Base-by-base conservation (phyloP, 1,284 basidiomycete genomes). In the Leccinum solheimii region DNA sequence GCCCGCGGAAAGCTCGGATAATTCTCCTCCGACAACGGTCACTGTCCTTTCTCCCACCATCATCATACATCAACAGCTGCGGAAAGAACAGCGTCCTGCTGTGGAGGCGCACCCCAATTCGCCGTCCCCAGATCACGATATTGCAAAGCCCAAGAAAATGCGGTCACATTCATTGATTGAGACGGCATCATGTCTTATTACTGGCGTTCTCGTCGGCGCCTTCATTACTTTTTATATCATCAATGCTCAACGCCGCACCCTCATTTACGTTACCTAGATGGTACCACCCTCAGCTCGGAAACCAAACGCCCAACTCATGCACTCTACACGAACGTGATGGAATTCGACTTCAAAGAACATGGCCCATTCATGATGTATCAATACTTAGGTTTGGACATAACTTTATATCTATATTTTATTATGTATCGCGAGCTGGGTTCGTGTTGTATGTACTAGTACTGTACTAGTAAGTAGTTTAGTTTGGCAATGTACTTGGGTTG, bases 191-290 rank as follows among this genome's bases (percentile, higher is more conserved):
- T 84, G 79, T 66, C 67, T 84, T 19, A 76, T 83, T 34, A 83
- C 83, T 10, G 84, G 85, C 32, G 81, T 84, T 64, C 70, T 86
- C 21, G 72, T 86, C 57, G 84, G 84, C 19, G 81, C 84, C 10
- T 79, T 84, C 63, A 76, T 85, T 62, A 80, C 83, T 2, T 71
- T 83, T 30, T 83, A 77, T 62, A 70, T 83, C 55, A 70, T 83
- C 64, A 81, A 79, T 36, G 77, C 78, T 40, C 83, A 84, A 64
- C 79, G 83, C 64, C 79, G 81, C 68, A 80, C 81, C 36, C 69
- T 85, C 66, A 69, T 85, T 43, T 76, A 76, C 30, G 71, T 74
- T 30, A 76, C 75, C 19, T 74, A 61, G 55, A 59, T 36, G 56
- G 23, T 13, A 32, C 9, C 16, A 45, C 50, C 34, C 38, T 52